Evolutionary conservation across 2,329 filamentous ascomycete genomes (phyloP), one percentile per base, ranked within the genome.

Genomic region (Aspergillus uvarum): DNA sequence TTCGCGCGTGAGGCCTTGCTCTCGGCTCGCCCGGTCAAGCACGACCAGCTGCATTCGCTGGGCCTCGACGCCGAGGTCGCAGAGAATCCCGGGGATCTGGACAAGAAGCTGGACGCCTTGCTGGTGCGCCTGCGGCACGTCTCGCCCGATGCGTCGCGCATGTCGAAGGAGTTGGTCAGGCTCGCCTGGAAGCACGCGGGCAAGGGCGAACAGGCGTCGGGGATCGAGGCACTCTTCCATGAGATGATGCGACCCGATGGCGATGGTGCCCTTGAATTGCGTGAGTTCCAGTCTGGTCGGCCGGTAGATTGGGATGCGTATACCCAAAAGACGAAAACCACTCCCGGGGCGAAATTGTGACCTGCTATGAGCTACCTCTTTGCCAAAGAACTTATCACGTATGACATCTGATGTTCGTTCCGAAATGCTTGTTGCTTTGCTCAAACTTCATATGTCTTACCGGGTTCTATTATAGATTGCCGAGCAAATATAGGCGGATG

Each of bases 1-100:
- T 75, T 79, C 54, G 60, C 74, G 1, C 60, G 76, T 6, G 72
- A 76, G 59, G 75, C 74, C 0, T 77, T 80, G 70, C 65, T 80
- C 2, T 73, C 73, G 5, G 73, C 70, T 2, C 68, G 75, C 11
- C 52, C 68, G 0, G 64, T 80, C 3, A 51, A 59, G 0, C 59
- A 70, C 0, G 22, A 32, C 3, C 49, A 56, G 31, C 44, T 2
- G 73, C 77, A 54, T 57, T 78, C 31, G 64, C 42, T 67, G 0
- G 70, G 71, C 0, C 49, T 70, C 0, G 65, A 76, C 1, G 54
- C 63, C 8, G 64, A 65, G 4, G 57, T 76, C 16, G 68, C 65
- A 12, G 49, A 60, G n/a, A 53, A 47, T 42, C 31, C 19, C 2
- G 38, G 52, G 19, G 42, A 44, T 5, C 48, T 63, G 3, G 19